phyloP scores from a whole-genome alignment of 2,329 filamentous ascomycete genomes.

The Verticillium zaregamsianum region DNA sequence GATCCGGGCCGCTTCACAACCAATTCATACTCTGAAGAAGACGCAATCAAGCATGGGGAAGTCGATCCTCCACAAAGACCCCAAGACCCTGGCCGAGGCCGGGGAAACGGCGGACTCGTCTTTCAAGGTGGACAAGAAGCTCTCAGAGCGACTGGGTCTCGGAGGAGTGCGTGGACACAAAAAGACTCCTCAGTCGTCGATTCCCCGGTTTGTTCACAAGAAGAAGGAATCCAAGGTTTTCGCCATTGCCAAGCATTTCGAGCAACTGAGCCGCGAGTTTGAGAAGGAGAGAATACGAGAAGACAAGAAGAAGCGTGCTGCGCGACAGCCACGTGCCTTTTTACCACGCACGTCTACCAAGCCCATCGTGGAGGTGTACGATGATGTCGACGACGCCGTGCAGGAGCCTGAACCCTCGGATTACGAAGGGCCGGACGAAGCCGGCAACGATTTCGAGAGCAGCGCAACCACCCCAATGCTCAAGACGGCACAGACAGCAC shows the following conservation, averaged over 20 bases:
- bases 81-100: conserved; percentile 22
- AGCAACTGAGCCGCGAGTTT: conserved; percentile 93
- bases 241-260: conserved; percentile 90
- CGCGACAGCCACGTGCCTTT: conserved; percentile 75
- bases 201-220: conserved; percentile 80
- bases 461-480: conserved; percentile 7
- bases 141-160: conserved; percentile 69
- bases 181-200: conserved; percentile 64
- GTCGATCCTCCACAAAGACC: conserved; percentile 28
- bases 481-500: conserved; percentile 15
- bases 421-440: conserved; percentile 32
- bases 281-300: conserved; percentile 81
- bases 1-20: conserved; percentile 49
- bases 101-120: conserved; percentile 31
- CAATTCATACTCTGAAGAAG: conserved; percentile 40
- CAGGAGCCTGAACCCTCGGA: conserved; percentile 68
- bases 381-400: conserved; percentile 88
- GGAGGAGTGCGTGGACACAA: conserved; percentile 57
- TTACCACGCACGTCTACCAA: conserved; percentile 85
- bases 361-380: conserved; percentile 93
- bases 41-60: conserved; percentile 39
- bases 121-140: conserved; percentile 64
- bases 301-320: conserved; percentile 76
- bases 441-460: not conserved
- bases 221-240: conserved; percentile 76